Evolutionary conservation across 202 grass and related monocot species (phyloP).

Genomic region (Setaria viridis): DNA sequence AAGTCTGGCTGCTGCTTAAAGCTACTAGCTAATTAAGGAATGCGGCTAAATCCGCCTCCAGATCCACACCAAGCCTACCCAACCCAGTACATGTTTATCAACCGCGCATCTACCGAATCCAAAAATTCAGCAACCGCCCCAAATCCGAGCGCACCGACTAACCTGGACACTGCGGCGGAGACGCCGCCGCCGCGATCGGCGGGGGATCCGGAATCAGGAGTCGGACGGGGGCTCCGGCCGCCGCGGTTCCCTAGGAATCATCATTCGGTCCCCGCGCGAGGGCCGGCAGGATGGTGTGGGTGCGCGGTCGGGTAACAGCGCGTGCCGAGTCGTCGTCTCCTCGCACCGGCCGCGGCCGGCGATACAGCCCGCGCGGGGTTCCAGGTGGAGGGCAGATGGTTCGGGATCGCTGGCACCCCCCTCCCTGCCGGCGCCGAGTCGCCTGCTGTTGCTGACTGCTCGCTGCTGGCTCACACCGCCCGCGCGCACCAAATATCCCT

Average conservation of each 20-base stretch:
- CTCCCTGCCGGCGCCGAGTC: not conserved
- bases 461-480: conserved; percentile 36
- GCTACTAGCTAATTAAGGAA: not conserved
- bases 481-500: conserved; percentile 33
- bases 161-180: conserved; percentile 18
- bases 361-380: not conserved
- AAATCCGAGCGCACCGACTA: conserved; percentile 19
- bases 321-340: conserved; percentile 9
- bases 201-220: conserved; percentile 37
- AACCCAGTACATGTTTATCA: not conserved
- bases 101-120: conserved; percentile 30
- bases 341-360: not conserved
- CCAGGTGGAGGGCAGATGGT: not conserved
- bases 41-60: conserved; percentile 8
- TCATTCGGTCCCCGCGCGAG: conserved; percentile 13
- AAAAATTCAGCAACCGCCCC: not conserved
- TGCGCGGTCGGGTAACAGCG: not conserved
- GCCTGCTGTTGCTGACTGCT: not conserved
- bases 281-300: not conserved
- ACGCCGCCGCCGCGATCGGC: not conserved
- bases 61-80: conserved; percentile 25
- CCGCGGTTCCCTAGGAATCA: conserved; percentile 37
- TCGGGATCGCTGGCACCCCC: not conserved
- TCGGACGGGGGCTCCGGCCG: conserved; percentile 5
- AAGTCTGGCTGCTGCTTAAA: not conserved